Evolutionary conservation across 257 asterid species (phyloP), one percentile per base, ranked within the genome.

Genomic region (Fraxinus excelsior): DNA sequence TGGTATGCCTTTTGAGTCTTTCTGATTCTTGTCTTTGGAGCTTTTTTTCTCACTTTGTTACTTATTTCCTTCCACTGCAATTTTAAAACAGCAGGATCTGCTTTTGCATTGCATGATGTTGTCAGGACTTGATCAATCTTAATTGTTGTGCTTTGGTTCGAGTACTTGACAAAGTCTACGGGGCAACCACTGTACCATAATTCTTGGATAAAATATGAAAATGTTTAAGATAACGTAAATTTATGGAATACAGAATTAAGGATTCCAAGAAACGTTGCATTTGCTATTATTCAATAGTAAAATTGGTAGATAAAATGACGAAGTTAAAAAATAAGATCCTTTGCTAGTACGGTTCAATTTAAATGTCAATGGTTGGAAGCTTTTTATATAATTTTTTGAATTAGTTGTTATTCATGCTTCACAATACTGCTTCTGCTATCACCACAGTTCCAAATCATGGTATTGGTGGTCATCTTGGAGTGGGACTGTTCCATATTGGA

Each of bases 1-100:
- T 92, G 99, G 99, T 96, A 96, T 71, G 93, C 66, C 38, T 79
- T 28, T 78, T 72, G 62, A 28, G 72, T 74, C 83, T 76, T 80
- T 21, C 23, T 67, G 68, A 65, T 64, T 70, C 29, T 3, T 16
- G 51, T 8, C 23, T 72, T 56, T 14, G 14, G 21, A 56, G 16
- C 80, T 26, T 74, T 14, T 0, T 68, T 74, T 32, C 51, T 16
- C 13, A 29, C 51, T 12, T 40, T 77, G 42, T 49, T 58, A 26
- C 11, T 58, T 75, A n/a, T 77, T 76, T 28, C 4, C 19, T 64
- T 70, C 73, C 1, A 7, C 13, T 32, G 38, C 26, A 68, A 42
- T 70, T 72, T 13, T 37, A 26, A 80, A 76, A 67, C 70, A 67
- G 70, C 38, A 44, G 77, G 80, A 71, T 83, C 84, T 73, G 69